Evolutionary conservation across 164 flowering plant genomes (phyloP).

Genomic region (Echeveria elegans): DNA sequence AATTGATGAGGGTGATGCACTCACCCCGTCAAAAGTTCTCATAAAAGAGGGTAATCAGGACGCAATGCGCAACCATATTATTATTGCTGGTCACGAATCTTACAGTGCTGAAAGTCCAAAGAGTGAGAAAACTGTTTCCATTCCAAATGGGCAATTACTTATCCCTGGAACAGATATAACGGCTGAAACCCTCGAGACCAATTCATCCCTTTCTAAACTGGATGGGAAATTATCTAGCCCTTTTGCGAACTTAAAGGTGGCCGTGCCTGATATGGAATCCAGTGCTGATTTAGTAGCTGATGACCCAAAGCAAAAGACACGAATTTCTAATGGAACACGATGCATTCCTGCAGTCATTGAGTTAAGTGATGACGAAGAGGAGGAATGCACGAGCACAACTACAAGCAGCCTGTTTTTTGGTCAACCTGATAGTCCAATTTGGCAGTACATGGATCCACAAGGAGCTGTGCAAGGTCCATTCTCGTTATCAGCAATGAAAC

Average conservation of each 20-base stretch:
- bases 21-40: background rate
- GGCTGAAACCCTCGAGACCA: background rate
- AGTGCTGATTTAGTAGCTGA: conserved; percentile 1
- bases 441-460: conserved; percentile 35
- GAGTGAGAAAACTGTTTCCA: background rate
- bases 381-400: conserved; percentile 3
- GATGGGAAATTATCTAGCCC: background rate
- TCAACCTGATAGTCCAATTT: conserved; percentile 9
- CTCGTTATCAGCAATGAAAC: conserved; percentile 17
- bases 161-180: background rate
- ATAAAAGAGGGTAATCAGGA: background rate
- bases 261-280: background rate
- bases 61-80: background rate
- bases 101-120: background rate
- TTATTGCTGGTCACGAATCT: background rate
- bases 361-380: conserved; percentile 27
- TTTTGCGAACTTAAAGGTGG: background rate
- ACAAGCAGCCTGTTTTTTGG: too few relatives aligned
- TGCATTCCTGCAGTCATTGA: conserved; percentile 16
- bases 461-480: conserved; percentile 34
- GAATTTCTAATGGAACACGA: background rate
- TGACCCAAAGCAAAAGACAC: background rate
- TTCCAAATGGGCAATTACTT: background rate
- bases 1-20: background rate
- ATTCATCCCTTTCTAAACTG: background rate